Base-by-base conservation (phyloP, 1,284 basidiomycete genomes). In the Papiliotrema terrestris region DNA sequence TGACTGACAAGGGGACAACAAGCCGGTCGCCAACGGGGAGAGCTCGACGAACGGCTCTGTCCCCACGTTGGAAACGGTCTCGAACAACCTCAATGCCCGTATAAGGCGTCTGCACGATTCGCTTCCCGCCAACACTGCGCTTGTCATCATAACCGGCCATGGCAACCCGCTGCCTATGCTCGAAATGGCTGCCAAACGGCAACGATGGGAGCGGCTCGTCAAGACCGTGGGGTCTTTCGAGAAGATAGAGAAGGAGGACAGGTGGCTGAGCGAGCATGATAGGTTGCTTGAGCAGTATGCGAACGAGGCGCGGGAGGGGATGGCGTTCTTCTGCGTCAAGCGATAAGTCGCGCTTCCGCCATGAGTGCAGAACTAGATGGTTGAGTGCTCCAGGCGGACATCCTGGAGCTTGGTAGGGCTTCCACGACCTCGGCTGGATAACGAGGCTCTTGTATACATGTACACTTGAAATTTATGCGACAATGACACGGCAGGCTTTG, bases 141-240 rank as follows among this genome's bases (percentile, higher is more conserved):
- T 96, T 13, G 78, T 95, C 42, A 79, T 96, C 45, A 85, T 95
- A 67, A 89, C 87, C 0, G 92, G 92, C 0, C 90, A 95, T 68
- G 84, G 85, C 1, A 89, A 94, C 68, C 91, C 93, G 0, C 82
- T 89, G 0, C 78, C 74, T 1, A 91, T 93, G 88, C 78, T 86
- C 1, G 71, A 80, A 23, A 78, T 95, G 20, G 85, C 84, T 55
- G 81, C 82, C 2, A 81, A 85, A 52, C 87, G 90, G 70, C 75
- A 76, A 3, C 80, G 82, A 19, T 94, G 91, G 65, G 91, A 95
- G 67, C 79, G 76, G 35, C 82, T 85, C 29, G 79, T 88, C 62
- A 82, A 84, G 66, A 79, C 78, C 42, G 52, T 71, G 2, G 74
- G 86, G 80, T 58, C 56, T 6, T 57, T 59, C 1, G 66, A 68